Evolutionary conservation across 1,284 basidiomycete genomes (phyloP).

Genomic region (Cryptococcus hybrid): DNA sequence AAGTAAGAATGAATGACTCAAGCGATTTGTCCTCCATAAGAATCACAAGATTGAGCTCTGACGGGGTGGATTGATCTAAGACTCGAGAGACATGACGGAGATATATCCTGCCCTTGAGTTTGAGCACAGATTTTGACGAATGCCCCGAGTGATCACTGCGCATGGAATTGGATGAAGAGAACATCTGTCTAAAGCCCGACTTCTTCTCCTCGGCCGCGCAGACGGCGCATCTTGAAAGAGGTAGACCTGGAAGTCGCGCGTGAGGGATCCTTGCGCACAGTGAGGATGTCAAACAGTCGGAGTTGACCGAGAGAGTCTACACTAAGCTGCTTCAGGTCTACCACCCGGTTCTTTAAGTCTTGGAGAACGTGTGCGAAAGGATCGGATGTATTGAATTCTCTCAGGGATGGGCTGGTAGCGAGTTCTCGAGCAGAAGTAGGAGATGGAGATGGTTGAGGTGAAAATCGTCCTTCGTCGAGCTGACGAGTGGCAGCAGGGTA

Average conservation of each 20-base stretch:
- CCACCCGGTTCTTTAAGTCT: conserved; percentile 81
- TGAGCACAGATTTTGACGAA: conserved; percentile 66
- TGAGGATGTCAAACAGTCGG: conserved; percentile 85
- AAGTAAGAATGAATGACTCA: conserved; percentile 91
- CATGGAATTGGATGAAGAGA: conserved; percentile 30
- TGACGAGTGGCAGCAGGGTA: conserved; percentile 28
- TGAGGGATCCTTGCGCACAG: conserved; percentile 77
- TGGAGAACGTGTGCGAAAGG: conserved; percentile 73
- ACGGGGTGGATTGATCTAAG: conserved; percentile 68
- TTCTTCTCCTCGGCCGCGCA: conserved; percentile 95
- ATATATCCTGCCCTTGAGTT: conserved; percentile 92
- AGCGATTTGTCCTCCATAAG: conserved; percentile 84
- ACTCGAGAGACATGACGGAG: conserved; percentile 88
- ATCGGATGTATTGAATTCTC: conserved; percentile 27
- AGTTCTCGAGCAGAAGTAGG: conserved; percentile 26
- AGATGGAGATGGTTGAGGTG: conserved; percentile 38
- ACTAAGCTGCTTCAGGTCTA: conserved; percentile 92
- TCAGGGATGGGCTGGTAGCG: neutral
- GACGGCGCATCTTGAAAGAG: conserved; percentile 92
- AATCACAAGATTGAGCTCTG: conserved; percentile 85
- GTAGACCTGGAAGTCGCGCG: conserved; percentile 91
- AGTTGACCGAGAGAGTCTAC: conserved; percentile 76
- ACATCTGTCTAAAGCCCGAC: conserved; percentile 51
- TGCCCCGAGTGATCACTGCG: conserved; percentile 18
- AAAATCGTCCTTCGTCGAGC: conserved; percentile 14